These are phyloP conservation scores for Epichloe uncinata DNA, from an alignment of 2,329 filamentous ascomycete genomes.

Conservation along the genomic window DNA sequence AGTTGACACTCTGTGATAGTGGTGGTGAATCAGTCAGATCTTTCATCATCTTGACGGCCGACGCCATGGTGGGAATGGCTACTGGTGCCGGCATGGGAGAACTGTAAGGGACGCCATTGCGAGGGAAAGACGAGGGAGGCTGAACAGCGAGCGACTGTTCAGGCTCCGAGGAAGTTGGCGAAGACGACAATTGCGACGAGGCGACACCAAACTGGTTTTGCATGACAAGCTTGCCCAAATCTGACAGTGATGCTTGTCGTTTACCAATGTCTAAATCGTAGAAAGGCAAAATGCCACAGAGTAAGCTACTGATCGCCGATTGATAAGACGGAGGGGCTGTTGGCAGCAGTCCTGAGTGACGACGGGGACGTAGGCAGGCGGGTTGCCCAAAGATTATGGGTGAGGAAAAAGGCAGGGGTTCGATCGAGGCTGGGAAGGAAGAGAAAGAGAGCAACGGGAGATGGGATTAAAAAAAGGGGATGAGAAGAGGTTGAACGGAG, in stretches of 20 bases:
- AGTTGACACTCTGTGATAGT: constrained; percentile 42
- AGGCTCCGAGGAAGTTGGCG: constrained; percentile 17
- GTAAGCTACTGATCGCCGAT: constrained; percentile 7
- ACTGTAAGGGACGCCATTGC: constrained; percentile 16
- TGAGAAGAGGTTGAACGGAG: neutral
- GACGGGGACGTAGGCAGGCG: neutral
- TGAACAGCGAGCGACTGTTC: constrained; percentile 21
- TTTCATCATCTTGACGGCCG: constrained; percentile 28
- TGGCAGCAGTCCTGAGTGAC: constrained; percentile 1
- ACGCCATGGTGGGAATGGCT: constrained; percentile 24
- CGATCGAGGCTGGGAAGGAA: neutral
- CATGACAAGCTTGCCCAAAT: constrained; percentile 32
- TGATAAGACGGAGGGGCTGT: constrained; percentile 1
- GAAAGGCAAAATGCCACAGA: constrained; percentile 5
- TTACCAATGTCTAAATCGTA: constrained; percentile 16
- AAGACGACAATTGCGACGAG: constrained; percentile 14
- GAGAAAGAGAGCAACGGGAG: neutral
- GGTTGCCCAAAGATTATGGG: neutral
- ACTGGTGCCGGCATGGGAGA: constrained; percentile 11
- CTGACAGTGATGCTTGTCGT: constrained; percentile 27
- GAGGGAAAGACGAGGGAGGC: constrained; percentile 18
- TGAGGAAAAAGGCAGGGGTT: neutral
- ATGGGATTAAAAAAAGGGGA: neutral
- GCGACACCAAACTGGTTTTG: constrained; percentile 25
- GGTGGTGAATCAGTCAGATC: constrained; percentile 39